These are phyloP conservation scores for Calonectria leucothoes DNA, from an alignment of 2,329 filamentous ascomycete species.

Conservation along the genomic window DNA sequence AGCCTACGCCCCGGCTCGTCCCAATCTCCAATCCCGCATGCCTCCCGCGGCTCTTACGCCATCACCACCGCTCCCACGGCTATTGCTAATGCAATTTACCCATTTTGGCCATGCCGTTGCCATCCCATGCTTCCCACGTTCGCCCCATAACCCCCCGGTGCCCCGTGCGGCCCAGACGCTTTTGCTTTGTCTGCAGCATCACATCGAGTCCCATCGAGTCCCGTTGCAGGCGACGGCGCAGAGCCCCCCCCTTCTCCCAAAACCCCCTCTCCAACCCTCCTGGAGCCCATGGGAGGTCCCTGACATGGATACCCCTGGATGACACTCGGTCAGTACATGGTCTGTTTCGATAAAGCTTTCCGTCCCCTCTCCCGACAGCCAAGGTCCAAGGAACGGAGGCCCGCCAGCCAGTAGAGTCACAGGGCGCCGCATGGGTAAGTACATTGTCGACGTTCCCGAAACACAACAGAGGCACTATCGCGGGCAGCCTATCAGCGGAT, in stretches of 20 bases:
- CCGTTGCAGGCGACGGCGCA: neutral
- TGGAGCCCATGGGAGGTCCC: neutral
- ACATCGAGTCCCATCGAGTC: constrained; percentile 9
- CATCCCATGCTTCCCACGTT: constrained; percentile 14
- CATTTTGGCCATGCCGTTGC: constrained; percentile 5
- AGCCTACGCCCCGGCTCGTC: neutral
- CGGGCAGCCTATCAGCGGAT: constrained; percentile 9
- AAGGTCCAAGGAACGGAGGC: neutral
- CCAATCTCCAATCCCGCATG: constrained; percentile 4
- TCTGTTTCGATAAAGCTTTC: constrained; percentile 19
- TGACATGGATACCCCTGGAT: constrained; percentile 24
- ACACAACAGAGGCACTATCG: constrained; percentile 9
- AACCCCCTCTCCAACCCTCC: constrained; percentile 4
- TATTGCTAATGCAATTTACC: constrained; percentile 14
- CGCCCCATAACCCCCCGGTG: neutral
- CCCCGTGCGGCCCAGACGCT: neutral
- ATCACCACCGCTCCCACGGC: neutral
- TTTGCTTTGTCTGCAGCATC: constrained; percentile 7
- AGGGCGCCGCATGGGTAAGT: neutral
- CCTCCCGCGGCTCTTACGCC: neutral
- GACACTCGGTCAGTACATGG: constrained; percentile 18
- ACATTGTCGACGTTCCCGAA: constrained; percentile 4
- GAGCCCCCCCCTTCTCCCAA: neutral
- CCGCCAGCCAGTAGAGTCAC: constrained; percentile 3
- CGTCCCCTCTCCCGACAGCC: neutral